These are phyloP conservation scores for Phylloboletellus chloephorus DNA, from an alignment of 1,284 basidiomycete genomes.

Conservation along the genomic window DNA sequence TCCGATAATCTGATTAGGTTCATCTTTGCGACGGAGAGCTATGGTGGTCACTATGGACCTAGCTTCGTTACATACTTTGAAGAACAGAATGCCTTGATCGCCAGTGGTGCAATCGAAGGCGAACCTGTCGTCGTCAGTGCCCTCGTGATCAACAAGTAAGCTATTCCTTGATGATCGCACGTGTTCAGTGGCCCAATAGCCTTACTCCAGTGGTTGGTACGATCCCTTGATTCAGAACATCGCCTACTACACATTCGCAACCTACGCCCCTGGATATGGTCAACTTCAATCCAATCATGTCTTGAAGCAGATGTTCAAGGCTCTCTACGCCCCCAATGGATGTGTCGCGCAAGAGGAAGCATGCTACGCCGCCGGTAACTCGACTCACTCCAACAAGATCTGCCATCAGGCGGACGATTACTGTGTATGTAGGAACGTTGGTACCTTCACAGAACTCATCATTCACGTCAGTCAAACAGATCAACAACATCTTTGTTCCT, in stretches of 20 bases:
- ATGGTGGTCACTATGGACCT: constrained; percentile 66
- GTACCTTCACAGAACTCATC: not conserved
- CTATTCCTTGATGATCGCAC: not conserved
- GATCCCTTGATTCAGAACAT: constrained; percentile 60
- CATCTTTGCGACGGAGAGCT: constrained; percentile 61
- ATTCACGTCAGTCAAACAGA: constrained; percentile 28
- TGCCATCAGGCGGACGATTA: constrained; percentile 50
- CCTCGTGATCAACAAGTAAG: constrained; percentile 50
- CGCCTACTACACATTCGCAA: constrained; percentile 56
- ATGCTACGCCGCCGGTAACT: constrained; percentile 50
- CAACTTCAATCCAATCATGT: constrained; percentile 47
- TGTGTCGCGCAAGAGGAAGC: constrained; percentile 48
- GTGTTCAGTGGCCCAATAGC: not conserved
- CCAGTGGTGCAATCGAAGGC: constrained; percentile 41
- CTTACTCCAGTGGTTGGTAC: constrained; percentile 50
- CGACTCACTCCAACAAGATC: constrained; percentile 40
- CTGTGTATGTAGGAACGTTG: constrained; percentile 42
- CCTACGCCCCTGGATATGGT: constrained; percentile 59
- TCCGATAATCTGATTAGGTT: constrained; percentile 37
- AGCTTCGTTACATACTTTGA: constrained; percentile 62
- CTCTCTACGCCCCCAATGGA: constrained; percentile 45
- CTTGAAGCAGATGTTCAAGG: constrained; percentile 42
- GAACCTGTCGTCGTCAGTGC: constrained; percentile 42
- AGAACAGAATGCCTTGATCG: constrained; percentile 56
- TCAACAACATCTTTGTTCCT: constrained; percentile 43